Percentiles rank a stretch among this genome's conserved stretches.
Conservation (phyloP, 1,139 yeast species). For the Debaryomyces singareniensis region DNA sequence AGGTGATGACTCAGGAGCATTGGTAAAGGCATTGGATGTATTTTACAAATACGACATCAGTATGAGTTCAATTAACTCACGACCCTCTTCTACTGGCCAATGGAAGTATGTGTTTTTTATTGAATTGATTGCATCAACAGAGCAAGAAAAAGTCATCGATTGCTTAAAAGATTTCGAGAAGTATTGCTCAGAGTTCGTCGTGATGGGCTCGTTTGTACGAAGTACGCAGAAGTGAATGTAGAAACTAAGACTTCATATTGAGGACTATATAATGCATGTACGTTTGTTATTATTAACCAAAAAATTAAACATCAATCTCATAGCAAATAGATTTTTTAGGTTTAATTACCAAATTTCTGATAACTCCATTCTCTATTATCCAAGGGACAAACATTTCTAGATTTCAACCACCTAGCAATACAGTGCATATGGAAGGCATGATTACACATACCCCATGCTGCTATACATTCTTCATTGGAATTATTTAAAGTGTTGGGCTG, state of each 20-base stretch:
- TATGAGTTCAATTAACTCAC: slow-evolving; percentile 64
- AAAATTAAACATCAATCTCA: background rate
- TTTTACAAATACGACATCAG: slow-evolving; percentile 57
- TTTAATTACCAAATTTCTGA: slow-evolving; percentile 63
- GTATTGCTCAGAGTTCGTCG: slow-evolving; percentile 27
- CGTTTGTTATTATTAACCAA: background rate
- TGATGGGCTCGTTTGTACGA: slow-evolving; percentile 32
- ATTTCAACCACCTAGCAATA: slow-evolving; percentile 90
- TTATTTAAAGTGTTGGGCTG: slow-evolving; percentile 72
- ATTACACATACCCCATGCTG: slow-evolving; percentile 97
- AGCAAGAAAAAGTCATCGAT: slow-evolving; percentile 10
- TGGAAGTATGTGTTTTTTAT: slow-evolving; percentile 87
- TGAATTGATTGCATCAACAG: slow-evolving; percentile 43
- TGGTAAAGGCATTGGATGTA: slow-evolving; percentile 58
- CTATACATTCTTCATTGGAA: slow-evolving; percentile 77
- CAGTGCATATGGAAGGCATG: slow-evolving; percentile 96
- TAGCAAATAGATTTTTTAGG: slow-evolving; percentile 1
- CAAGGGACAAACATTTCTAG: slow-evolving; percentile 96
- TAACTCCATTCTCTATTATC: slow-evolving; percentile 93
- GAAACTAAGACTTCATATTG: slow-evolving; percentile 1
- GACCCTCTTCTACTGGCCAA: slow-evolving; percentile 58
- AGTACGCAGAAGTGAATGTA: slow-evolving; percentile 21
- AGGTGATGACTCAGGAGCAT: slow-evolving; percentile 68
- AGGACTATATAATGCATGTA: slow-evolving; percentile 1
- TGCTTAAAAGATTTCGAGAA: slow-evolving; percentile 14